Conservation (phyloP, 495 filamentous ascomycete species). For the Lichenothelia convexa region DNA sequence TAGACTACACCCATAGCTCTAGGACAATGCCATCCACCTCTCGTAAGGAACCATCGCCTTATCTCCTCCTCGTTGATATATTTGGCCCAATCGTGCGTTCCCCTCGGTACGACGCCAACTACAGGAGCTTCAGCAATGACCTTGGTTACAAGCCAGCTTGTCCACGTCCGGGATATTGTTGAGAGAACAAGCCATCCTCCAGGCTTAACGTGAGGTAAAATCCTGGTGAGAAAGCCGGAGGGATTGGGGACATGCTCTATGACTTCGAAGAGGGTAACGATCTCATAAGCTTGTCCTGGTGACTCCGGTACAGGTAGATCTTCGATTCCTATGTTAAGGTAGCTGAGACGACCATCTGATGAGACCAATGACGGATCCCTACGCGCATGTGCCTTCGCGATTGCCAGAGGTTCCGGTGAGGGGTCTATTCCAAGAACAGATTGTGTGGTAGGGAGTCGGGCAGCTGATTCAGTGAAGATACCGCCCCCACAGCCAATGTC, state of each 20-base stretch:
- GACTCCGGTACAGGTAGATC: slow-evolving; percentile 29
- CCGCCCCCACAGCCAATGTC: slow-evolving; percentile 94
- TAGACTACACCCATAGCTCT: slow-evolving; percentile 71
- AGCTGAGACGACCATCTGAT: slow-evolving; percentile 35
- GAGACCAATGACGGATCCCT: slow-evolving; percentile 38
- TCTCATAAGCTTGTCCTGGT: slow-evolving; percentile 31
- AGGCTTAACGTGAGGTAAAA: slow-evolving; percentile 57
- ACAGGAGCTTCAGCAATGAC: slow-evolving; percentile 83
- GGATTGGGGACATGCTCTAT: slow-evolving; percentile 75
- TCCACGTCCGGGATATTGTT: slow-evolving; percentile 77
- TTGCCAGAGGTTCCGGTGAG: slow-evolving; percentile 51
- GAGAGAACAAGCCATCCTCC: slow-evolving; percentile 85
- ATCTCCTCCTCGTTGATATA: slow-evolving; percentile 83
- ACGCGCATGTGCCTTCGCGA: slow-evolving; percentile 57
- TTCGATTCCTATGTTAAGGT: slow-evolving; percentile 57
- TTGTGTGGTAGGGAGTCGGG: slow-evolving; percentile 45
- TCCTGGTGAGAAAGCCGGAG: slow-evolving; percentile 45
- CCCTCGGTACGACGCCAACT: slow-evolving; percentile 67
- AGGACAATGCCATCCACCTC: slow-evolving; percentile 34
- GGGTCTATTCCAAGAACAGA: slow-evolving; percentile 76
- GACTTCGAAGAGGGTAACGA: slow-evolving; percentile 83
- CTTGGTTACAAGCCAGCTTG: slow-evolving; percentile 80
- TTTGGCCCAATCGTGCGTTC: slow-evolving; percentile 90
- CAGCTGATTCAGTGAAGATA: slow-evolving; percentile 86
- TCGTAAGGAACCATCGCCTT: slow-evolving; percentile 34